Percentiles rank a stretch among this genome's conserved stretches.
Evolutionary conservation across 2,329 filamentous ascomycete species (phyloP).

Genomic region (Juglanconis oblonga): DNA sequence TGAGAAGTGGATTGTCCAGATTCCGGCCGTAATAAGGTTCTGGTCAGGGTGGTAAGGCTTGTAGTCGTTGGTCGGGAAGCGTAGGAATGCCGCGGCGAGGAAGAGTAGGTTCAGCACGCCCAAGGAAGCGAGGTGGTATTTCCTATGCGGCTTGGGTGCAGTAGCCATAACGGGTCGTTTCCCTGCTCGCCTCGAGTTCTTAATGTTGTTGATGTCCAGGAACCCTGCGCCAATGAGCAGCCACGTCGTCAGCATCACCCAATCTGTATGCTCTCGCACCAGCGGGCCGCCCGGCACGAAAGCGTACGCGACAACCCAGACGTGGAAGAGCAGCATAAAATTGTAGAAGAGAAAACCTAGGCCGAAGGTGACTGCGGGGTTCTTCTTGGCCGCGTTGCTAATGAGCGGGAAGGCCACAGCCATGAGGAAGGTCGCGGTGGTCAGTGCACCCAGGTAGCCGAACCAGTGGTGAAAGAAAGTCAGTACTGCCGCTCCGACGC

Average conservation of each 20-base stretch:
- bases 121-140: slow-evolving; percentile 56
- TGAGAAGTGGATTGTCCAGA: slow-evolving; percentile 98
- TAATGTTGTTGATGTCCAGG: slow-evolving; percentile 62
- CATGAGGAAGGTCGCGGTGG: slow-evolving; percentile 75
- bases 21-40: slow-evolving; percentile 86
- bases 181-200: slow-evolving; percentile 38
- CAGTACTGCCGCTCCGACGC: slow-evolving; percentile 72
- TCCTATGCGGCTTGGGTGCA: slow-evolving; percentile 40
- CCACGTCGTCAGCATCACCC: slow-evolving; percentile 89
- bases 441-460: slow-evolving; percentile 82
- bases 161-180: slow-evolving; percentile 27
- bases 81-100: slow-evolving; percentile 76
- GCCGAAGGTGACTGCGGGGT: slow-evolving; percentile 78
- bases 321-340: slow-evolving; percentile 91
- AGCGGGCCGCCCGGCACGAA: slow-evolving; percentile 94
- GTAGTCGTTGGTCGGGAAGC: slow-evolving; percentile 92
- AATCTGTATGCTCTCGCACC: slow-evolving; percentile 91
- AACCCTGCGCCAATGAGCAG: slow-evolving; percentile 79
- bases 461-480: slow-evolving; percentile 79
- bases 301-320: slow-evolving; percentile 97
- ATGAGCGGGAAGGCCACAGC: slow-evolving; percentile 75
- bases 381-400: slow-evolving; percentile 70
- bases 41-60: slow-evolving; percentile 83
- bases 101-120: slow-evolving; percentile 77
- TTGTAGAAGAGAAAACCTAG: slow-evolving; percentile 90